Base-by-base conservation (phyloP, 768 basidiomycete genomes). In the Cystoderma amianthinum region DNA sequence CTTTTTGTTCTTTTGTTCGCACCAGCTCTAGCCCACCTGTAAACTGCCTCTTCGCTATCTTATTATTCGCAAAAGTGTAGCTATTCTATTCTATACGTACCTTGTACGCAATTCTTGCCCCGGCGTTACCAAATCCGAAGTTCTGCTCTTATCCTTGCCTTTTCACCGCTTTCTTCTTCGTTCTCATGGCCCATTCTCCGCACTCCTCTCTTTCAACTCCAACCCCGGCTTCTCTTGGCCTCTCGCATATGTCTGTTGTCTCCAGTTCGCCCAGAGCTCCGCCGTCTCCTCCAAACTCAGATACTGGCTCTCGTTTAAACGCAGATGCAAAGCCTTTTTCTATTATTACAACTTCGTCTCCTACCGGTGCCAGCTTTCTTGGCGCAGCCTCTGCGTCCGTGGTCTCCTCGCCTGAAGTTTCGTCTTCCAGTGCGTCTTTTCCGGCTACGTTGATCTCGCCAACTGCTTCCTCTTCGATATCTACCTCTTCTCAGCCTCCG, bases 131-230 rank as follows among this genome's bases (percentile, higher is more conserved):
- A 36, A 36, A 15, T 36, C 34, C 34, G 12, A 36, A 36, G 34
- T 16, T n/a, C 34, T 9, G 9, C 18, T 7, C 16, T 36, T 36
- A 19, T 17, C 7, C 34, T 36, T 36, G 34, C 34, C 34, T 15
- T 7, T 36, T 19, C 17, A 15, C 18, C 34, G 9, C 34, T 19
- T 36, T 36, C 7, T 36, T 36, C 7, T 36, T 36, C 34, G 18
- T 36, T 46, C 24, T 36, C 17, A 47, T 49, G 38, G 33, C 43
- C 33, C 36, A 41, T 46, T 41, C 46, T 34, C 41, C 39, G 38
- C 44, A 43, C 22, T 48, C 36, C 21, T 48, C 41, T 10, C 48
- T 46, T 32, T 46, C 44, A 12, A 46, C 42, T 10, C 41, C 40
- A 23, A 43, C 44, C 1, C 39, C 35, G 23, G 25, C 43, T 36